phyloP scores from a whole-genome alignment of 1,284 basidiomycete genomes.

The Malassezia restricta region DNA sequence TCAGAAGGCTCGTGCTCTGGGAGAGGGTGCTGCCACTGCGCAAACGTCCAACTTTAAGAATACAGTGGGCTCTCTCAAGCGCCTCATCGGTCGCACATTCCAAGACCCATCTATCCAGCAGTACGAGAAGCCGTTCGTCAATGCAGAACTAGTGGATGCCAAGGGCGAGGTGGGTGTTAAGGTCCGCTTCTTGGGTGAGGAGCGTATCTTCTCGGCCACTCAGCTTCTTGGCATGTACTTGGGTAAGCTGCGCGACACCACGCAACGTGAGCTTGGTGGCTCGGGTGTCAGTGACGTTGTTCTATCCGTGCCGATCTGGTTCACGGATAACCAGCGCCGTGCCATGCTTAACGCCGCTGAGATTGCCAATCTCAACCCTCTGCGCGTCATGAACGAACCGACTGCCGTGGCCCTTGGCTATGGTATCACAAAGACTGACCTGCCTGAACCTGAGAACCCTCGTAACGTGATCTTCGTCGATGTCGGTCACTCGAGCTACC shows the following conservation, averaged over 20 bases:
- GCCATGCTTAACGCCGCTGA: constrained; percentile 43
- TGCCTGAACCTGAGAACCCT: constrained; percentile 42
- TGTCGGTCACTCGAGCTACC: constrained; percentile 45
- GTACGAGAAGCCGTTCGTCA: constrained; percentile 42
- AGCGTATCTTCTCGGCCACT: constrained; percentile 41
- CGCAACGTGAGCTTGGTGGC: constrained; percentile 38
- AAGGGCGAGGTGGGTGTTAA: constrained; percentile 45
- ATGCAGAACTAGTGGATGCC: constrained; percentile 42
- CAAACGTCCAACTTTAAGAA: constrained; percentile 46
- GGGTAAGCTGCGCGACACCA: constrained; percentile 42
- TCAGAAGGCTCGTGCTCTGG: constrained; percentile 41
- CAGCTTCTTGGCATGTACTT: constrained; percentile 46
- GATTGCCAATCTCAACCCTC: constrained; percentile 43
- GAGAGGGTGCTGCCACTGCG: constrained; percentile 41
- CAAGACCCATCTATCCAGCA: constrained; percentile 39
- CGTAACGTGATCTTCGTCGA: constrained; percentile 45
- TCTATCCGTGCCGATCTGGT: constrained; percentile 44
- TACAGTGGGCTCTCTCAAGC: constrained; percentile 45
- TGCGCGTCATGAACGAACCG: constrained; percentile 44
- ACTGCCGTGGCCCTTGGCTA: constrained; percentile 44
- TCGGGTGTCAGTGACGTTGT: constrained; percentile 42
- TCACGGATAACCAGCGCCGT: constrained; percentile 42
- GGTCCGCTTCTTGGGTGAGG: constrained; percentile 39
- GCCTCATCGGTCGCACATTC: constrained; percentile 38
- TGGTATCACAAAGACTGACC: constrained; percentile 46